Base-by-base conservation (phyloP, 306 rosid genomes). In the Prunus dulcis region DNA sequence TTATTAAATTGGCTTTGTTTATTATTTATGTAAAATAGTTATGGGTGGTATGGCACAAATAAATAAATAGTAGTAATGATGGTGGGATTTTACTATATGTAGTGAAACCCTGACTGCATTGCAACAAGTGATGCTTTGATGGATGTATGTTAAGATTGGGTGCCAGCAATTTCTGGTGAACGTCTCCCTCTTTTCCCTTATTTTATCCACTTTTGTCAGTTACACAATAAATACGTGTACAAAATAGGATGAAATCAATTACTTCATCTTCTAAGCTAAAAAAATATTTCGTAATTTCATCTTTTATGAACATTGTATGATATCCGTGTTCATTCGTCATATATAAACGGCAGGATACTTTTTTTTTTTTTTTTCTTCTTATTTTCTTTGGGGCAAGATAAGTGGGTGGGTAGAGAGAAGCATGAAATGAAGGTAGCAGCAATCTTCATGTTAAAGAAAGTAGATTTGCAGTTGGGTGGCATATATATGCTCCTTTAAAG, bases 381-480 rank as follows among this genome's bases (percentile, higher is more conserved):
- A 2, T 53, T 53, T 22, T 58, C 12, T 13, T 5, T 27, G 2
- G 15, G 23, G 25, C 6, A 4, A 27, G 23, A 9, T 2, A 5
- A 56, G 27, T 19, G 10, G 43, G 45, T 69, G 45, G 43, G 18
- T 69, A 4, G 34, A 45, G 6, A 12, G 5, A 28, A 51, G 49
- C 49, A 32, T 71, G 34, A 38, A 56, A 34, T 46, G 34, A 72
- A 56, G 28, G 20, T 45, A 51, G 68, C 27, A 60, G 41, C 41
- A 34, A 58, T 43, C 77, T 73, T 73, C 77, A 10, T 73, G 77
- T 73, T 43, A 73, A 58, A 73, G 67, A 41, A 23, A 43, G 58
- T 73, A 25, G 14, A 56, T 38, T 43, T 72, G 53, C 15, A 43
- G 53, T 55, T 13, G 8, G 53, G 27, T 58, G 15, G 66, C 67